Percentiles rank a stretch among this genome's conserved stretches.
phyloP scores from a whole-genome alignment of 192 early-diverging fungal species.

The Backusella westeae region DNA sequence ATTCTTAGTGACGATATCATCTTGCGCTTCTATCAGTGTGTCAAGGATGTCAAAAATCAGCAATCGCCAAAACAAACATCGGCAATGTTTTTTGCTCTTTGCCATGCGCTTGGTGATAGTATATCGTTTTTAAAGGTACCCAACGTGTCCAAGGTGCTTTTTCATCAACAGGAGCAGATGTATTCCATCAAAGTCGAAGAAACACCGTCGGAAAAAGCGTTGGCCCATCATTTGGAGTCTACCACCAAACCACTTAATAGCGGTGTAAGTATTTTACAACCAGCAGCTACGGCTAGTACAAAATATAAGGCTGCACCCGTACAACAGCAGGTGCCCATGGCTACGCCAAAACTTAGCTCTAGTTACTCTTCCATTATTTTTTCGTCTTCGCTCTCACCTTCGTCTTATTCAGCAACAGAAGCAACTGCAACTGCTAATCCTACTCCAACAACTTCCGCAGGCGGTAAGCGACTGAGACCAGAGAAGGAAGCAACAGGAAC shows the following conservation, averaged over 20 bases:
- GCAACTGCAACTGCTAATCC: background rate
- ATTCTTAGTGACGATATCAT: constrained; percentile 26
- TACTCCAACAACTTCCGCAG: background rate
- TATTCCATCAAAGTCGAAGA: constrained; percentile 30
- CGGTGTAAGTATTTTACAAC: background rate
- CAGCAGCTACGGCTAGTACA: background rate
- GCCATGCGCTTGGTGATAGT: constrained; percentile 26
- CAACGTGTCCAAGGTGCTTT: constrained; percentile 25
- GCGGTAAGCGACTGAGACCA: background rate
- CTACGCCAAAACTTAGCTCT: background rate
- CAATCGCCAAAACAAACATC: constrained; percentile 25
- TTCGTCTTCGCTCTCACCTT: background rate
- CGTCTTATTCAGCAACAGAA: background rate
- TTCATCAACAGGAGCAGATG: constrained; percentile 26
- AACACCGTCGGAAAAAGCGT: background rate
- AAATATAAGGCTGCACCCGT: background rate
- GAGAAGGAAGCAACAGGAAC: background rate
- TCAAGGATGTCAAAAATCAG: constrained; percentile 31
- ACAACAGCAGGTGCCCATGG: background rate
- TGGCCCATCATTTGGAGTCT: background rate
- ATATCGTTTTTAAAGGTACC: constrained; percentile 29
- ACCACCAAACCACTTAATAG: background rate
- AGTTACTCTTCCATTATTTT: background rate
- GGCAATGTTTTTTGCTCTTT: constrained; percentile 33
- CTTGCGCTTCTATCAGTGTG: constrained; percentile 30